Base-by-base conservation (phyloP, 1,284 basidiomycete genomes). In the Coriolopsis trogii region DNA sequence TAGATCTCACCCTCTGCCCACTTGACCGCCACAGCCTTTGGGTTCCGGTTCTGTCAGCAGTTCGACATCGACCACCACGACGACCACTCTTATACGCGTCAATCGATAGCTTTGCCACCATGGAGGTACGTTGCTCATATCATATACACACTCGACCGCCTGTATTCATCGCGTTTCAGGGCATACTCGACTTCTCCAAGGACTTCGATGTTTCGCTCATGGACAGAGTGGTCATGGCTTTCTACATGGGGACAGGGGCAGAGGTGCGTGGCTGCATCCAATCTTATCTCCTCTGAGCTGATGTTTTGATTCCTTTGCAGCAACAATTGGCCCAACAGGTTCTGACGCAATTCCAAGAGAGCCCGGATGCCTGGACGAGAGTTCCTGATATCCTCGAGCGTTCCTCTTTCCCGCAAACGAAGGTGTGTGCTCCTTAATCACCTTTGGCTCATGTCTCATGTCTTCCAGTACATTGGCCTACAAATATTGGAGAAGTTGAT, bases 331-430 rank as follows among this genome's bases (percentile, higher is more conserved):
- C 94, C 18, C 94, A 96, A 70, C 87, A 89, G 67, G 80, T 92
- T 52, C 81, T 98, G 59, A 95, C 95, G 9, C 95, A 97, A 70
- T 93, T 99, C 67, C 95, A 99, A 72, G 97, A 99, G 61, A 83
- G 94, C 71, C 91, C 93, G n/a, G 97, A 99, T 55, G 87, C 95
- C 40, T 99, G 97, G 97, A 95, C 96, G 60, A 84, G 93, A 67
- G 97, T 99, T 1, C 97, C 97, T 28, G 89, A 91, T 56, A 91
- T 99, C 63, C 79, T 99, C 50, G 94, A 98, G 68, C 80, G 81
- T 53, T 92, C 93, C 9, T 78, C 79, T 20, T 94, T 89, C 69
- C 84, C 89, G 31, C 96, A 98, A 71, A 88, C 95, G 37, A 99
- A 99, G 81, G 95, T 93, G 41, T 44, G 76, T 56, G n/a, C 25